These are phyloP conservation scores for Aspergillus sp. DNA, from an alignment of 2,329 filamentous ascomycete genomes.

Conservation along the genomic window DNA sequence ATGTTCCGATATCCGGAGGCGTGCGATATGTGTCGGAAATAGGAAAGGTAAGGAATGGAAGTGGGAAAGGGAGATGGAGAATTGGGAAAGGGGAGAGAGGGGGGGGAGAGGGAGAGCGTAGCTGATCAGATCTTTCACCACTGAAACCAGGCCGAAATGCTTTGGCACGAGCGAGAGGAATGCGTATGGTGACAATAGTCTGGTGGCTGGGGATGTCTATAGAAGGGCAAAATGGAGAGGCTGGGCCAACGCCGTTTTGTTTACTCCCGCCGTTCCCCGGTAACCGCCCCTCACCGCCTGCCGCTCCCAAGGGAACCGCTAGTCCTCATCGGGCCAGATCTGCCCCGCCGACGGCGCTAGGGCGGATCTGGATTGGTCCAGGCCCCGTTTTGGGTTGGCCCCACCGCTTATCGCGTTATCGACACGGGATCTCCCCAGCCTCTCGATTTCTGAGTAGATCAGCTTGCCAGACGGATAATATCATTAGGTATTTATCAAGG, in stretches of 20 bases:
- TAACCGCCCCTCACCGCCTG: conserved; percentile 35
- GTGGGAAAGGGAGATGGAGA: conserved; percentile 22
- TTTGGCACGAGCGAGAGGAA: conserved; percentile 2
- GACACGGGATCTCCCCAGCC: conserved; percentile 20
- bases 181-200: conserved; percentile 9
- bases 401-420: conserved; percentile 14
- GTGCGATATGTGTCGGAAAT: conserved; percentile 11
- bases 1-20: neutral
- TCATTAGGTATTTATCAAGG: too few species aligned
- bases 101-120: conserved; percentile 34
- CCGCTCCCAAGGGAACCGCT: conserved; percentile 11
- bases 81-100: conserved; percentile 17
- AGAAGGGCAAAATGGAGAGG: conserved; percentile 34
- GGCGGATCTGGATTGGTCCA: conserved; percentile 8
- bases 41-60: conserved; percentile 24
- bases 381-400: neutral
- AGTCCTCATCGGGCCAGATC: conserved; percentile 9
- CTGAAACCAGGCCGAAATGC: conserved; percentile 14
- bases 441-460: conserved; percentile 5
- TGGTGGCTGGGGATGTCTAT: conserved; percentile 38
- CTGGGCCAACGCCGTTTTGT: conserved; percentile 44
- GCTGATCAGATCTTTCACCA: conserved; percentile 26
- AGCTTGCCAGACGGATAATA: neutral
- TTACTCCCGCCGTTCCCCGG: conserved; percentile 39
- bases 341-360: conserved; percentile 6